A percentile compares a stretch with the other conserved stretches of the same genome.
Conservation (phyloP, 2,329 filamentous ascomycete species). For the Nannizzia gypsea region DNA sequence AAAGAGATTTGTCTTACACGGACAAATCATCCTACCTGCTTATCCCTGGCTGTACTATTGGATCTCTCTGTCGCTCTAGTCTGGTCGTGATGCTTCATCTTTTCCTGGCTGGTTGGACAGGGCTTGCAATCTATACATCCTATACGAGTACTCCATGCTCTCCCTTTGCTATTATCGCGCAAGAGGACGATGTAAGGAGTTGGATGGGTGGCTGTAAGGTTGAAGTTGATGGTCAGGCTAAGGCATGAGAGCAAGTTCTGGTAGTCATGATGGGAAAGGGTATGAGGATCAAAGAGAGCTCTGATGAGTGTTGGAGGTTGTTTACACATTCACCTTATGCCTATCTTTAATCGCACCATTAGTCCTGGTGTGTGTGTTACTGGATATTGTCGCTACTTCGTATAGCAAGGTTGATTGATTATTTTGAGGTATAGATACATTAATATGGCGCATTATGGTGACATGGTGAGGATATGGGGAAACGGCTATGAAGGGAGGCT, state of each 20-base stretch:
- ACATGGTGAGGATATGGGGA: background rate
- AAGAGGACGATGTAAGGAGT: background rate
- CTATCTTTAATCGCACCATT: background rate
- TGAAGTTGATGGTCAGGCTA: background rate
- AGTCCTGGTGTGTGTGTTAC: background rate
- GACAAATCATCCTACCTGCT: background rate
- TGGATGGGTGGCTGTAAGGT: background rate
- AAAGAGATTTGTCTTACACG: background rate
- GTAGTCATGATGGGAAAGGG: background rate
- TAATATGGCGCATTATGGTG: background rate
- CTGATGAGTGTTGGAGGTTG: conserved; percentile 8
- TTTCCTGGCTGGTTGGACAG: background rate
- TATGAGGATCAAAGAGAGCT: conserved; percentile 15
- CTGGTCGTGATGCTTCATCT: background rate
- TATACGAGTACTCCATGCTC: background rate
- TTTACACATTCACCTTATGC: background rate
- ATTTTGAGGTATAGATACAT: background rate
- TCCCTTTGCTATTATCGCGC: background rate
- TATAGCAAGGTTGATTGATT: background rate
- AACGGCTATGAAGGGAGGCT: background rate
- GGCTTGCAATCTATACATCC: background rate
- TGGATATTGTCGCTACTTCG: background rate
- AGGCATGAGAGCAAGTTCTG: background rate
- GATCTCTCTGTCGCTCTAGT: background rate
- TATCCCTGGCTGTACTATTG: background rate